A percentile compares a stretch with the other conserved stretches of the same genome.
phyloP scores from a whole-genome alignment of 805 yeast species.

The Ogataea kodamae region DNA sequence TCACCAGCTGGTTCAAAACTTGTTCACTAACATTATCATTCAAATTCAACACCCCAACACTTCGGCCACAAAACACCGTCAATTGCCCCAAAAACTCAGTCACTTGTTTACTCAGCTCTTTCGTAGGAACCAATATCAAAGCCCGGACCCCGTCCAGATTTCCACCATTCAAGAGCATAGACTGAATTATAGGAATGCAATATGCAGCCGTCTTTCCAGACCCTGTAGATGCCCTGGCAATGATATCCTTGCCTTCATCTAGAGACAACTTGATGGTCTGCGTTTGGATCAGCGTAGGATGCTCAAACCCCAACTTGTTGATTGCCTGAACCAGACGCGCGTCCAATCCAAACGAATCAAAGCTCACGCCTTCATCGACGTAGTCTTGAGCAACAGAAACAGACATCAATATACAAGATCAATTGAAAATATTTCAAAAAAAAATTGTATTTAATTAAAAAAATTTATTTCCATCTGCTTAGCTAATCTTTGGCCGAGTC shows the following conservation, averaged over 20 bases:
- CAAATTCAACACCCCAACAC: slow-evolving; percentile 62
- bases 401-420: slow-evolving; percentile 17
- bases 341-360: slow-evolving; percentile 78
- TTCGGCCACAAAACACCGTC: slow-evolving; percentile 65
- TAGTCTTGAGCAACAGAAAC: slow-evolving; percentile 63
- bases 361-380: slow-evolving; percentile 64
- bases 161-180: slow-evolving; percentile 49
- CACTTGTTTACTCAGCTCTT: slow-evolving; percentile 89
- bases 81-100: slow-evolving; percentile 64
- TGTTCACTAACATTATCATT: slow-evolving; percentile 59
- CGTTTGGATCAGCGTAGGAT: slow-evolving; percentile 89
- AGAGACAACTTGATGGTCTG: slow-evolving; percentile 90
- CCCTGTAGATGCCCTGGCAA: slow-evolving; percentile 93
- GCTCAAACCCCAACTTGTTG: slow-evolving; percentile 69
- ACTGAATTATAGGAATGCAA: slow-evolving; percentile 79
- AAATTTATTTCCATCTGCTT: slow-evolving; percentile 2
- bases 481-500: slow-evolving; percentile 49
- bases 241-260: slow-evolving; percentile 84
- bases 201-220: slow-evolving; percentile 95
- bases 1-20: slow-evolving; percentile 65
- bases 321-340: slow-evolving; percentile 82
- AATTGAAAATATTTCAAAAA: slow-evolving; percentile 9
- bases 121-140: slow-evolving; percentile 85
- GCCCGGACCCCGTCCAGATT: slow-evolving; percentile 41
- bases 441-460: slow-evolving; percentile 5